Percentiles rank a stretch among this genome's conserved stretches.
Conservation (phyloP, 2,329 filamentous ascomycete species). For the Fusarium musae region DNA sequence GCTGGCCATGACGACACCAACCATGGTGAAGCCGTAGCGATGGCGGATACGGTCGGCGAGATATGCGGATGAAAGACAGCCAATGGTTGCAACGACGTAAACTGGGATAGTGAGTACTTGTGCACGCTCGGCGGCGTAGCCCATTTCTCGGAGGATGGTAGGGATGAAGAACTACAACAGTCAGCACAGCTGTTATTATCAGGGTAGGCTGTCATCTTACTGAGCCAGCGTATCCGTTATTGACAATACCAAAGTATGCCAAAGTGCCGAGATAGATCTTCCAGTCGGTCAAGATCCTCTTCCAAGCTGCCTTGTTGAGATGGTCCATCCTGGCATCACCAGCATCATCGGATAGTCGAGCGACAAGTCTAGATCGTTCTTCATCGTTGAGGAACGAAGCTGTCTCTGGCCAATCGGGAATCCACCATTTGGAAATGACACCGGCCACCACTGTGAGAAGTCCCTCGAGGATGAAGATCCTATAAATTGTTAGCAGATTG, state of each 20-base stretch:
- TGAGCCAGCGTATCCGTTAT: constrained; percentile 66
- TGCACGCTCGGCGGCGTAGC: constrained; percentile 66
- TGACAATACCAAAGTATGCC: constrained; percentile 54
- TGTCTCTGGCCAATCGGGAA: constrained; percentile 84
- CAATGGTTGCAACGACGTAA: constrained; percentile 70
- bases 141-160: constrained; percentile 69
- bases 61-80: constrained; percentile 61
- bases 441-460: constrained; percentile 76
- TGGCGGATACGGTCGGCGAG: not conserved
- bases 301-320: constrained; percentile 64
- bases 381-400: constrained; percentile 72
- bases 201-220: not conserved
- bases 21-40: constrained; percentile 16
- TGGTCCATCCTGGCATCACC: constrained; percentile 18
- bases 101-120: constrained; percentile 73
- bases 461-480: constrained; percentile 77
- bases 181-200: accelerated
- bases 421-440: constrained; percentile 72
- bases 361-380: constrained; percentile 77
- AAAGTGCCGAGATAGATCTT: constrained; percentile 42
- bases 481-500: not conserved
- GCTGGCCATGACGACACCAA: not conserved
- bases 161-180: constrained; percentile 62
- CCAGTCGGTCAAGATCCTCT: constrained; percentile 67
- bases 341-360: constrained; percentile 62